A percentile compares a stretch with the other conserved stretches of the same genome.
Conservation (phyloP, 768 basidiomycete species). For the Tricholoma sp. region DNA sequence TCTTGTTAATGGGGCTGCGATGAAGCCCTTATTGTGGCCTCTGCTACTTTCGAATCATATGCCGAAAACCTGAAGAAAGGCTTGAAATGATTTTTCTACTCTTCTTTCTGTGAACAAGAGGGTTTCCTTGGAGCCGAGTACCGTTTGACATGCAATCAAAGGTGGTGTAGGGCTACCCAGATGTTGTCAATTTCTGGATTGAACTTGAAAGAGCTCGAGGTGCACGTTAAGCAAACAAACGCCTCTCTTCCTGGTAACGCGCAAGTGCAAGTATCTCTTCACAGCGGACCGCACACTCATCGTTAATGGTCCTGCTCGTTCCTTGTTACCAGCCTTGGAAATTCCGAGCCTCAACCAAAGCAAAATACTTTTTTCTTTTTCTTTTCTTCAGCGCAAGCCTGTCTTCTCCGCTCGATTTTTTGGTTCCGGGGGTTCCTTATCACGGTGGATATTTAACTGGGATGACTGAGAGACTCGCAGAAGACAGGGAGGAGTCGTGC, state of each 20-base stretch:
- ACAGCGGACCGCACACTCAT: constrained; percentile 90
- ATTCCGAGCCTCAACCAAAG: constrained; percentile 89
- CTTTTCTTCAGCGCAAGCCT: constrained; percentile 89
- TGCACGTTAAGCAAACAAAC: constrained; percentile 85
- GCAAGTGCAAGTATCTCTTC: constrained; percentile 78
- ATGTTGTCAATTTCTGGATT: constrained; percentile 93
- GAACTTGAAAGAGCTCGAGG: constrained; percentile 66
- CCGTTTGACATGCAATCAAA: constrained; percentile 83
- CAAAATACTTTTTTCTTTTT: constrained; percentile 91
- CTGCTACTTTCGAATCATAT: constrained; percentile 71
- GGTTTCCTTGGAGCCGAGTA: constrained; percentile 83
- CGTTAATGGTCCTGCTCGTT: constrained; percentile 85
- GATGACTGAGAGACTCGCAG: constrained; percentile 68
- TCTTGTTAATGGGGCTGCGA: constrained; percentile 69
- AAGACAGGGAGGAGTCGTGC: constrained; percentile 83
- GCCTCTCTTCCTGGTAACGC: constrained; percentile 75
- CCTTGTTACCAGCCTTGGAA: constrained; percentile 91
- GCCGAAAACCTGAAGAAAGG: constrained; percentile 75
- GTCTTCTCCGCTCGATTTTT: constrained; percentile 90
- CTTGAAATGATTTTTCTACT: constrained; percentile 88
- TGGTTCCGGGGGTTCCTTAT: constrained; percentile 95
- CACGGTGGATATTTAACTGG: constrained; percentile 83
- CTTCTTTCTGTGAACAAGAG: constrained; percentile 89
- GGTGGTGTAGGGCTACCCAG: constrained; percentile 91
- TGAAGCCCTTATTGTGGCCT: constrained; percentile 82